Base-by-base conservation (phyloP, 2,329 filamentous ascomycete genomes). In the Monosporascus sp. region DNA sequence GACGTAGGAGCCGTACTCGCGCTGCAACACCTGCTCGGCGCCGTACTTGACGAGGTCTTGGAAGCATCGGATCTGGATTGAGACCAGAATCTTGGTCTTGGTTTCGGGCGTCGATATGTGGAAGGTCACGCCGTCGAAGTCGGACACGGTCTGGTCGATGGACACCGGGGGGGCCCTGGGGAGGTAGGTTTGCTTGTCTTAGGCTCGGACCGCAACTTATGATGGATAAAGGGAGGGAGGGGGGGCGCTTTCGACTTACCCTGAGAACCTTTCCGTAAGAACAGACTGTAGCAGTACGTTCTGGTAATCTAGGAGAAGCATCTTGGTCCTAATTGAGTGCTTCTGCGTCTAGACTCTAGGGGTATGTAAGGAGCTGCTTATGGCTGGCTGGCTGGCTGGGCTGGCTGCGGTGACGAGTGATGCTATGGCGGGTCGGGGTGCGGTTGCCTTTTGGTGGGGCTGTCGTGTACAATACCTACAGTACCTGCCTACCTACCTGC, bases 111-210 rank as follows among this genome's bases (percentile, higher is more conserved):
- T 99, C 38, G 93, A 97, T 68, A 99, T 92, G 74, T 99, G 94
- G 76, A 97, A 99, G 63, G 89, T 96, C 64, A 97, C 94, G 70
- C 93, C 93, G 75, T 99, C 95, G 70, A 99, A 99, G 76, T 99
- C 94, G 70, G 93, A 97, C 58, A 97, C 91, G 59, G 96, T 91
- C 78, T 99, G 94, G 75, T 99, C 95, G 72, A 99, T 96, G 63
- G 89, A 91, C 55, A 85, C 82, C 55, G 91, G 91, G 63, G 90
- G 77, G 71, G 88, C 88, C 74, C 93, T 97, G 67, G 53, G 55
- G 50, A 55, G 56, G 60, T 65, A 70, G 68, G 69, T 72, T 72
- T 73, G 68, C 65, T 65, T 65, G 51, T 47, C 59, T 53, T 58
- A 55, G 50, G 48, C 37, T 6, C 50, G 53, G 45, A 27, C 46